Base-by-base conservation (phyloP, 139 green algal species). In the Desmodesmus armatus region DNA sequence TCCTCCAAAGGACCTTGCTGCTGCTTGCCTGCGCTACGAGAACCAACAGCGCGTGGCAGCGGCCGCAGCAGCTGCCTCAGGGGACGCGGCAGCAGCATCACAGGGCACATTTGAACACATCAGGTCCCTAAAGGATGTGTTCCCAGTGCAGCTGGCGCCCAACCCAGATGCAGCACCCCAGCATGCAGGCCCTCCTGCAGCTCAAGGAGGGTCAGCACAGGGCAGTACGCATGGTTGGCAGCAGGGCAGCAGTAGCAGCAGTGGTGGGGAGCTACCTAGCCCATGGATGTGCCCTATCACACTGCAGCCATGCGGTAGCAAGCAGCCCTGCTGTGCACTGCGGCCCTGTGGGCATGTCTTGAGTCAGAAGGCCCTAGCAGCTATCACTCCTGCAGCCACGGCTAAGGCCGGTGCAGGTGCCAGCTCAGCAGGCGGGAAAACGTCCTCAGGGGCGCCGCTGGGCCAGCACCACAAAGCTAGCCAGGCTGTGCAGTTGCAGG, bases 101-200 rank as follows among this genome's bases (percentile, higher is more conserved):
- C n/a, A n/a, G n/a, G n/a, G 55, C n/a, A 40, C 63, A 1, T 90
- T 87, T 67, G 83, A 86, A 17, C 89, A 92, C 83, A 37, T 92
- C 31, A 80, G 44, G 15, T 71, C 37, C 25, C 27, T 47, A 53
- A 89, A 85, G 53, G 88, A 93, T 67, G 85, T 93, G 11, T 93
- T 93, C n/a, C 15, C 74, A 33, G 78, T 92, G 49, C 43, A 40
- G 19, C 79, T 83, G 49, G 41, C 69, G 35, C 65, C 63, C 5
- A 63, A 67, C 31, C 62, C 33, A 19, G 63, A 67, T 47, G 39
- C 37, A 71, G 49, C 76, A 40, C 15, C 76, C 53, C 33, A 63
- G 11, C 37, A 53, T 2, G 6, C 15, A 1, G 49, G 43, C 43
- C 17, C 4, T 37, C 17, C 33, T n/a, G 53, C 75, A 82, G 35